Evolutionary conservation across 352 stramenopile genomes (phyloP).

Genomic region (Thalassiosira hispida): DNA sequence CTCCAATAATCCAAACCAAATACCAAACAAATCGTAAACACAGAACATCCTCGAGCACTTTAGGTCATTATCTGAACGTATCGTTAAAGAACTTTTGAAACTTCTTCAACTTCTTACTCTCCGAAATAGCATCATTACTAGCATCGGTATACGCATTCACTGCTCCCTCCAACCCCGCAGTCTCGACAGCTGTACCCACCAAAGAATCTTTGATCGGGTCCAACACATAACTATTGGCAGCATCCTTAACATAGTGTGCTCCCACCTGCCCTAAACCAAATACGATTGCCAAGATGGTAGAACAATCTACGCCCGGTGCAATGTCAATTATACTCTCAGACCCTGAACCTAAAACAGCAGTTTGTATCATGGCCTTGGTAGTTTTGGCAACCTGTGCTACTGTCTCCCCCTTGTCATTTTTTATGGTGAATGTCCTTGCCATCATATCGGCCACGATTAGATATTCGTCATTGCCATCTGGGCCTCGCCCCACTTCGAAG

Average conservation of each 20-base stretch:
- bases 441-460: constrained; percentile 56
- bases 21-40: too few relatives aligned
- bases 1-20: too few relatives aligned
- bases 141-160: constrained; percentile 43
- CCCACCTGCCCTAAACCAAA: constrained; percentile 56
- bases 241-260: constrained; percentile 53
- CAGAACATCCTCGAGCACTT: not conserved
- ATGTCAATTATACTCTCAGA: constrained; percentile 61
- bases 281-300: constrained; percentile 55
- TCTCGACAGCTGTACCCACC: constrained; percentile 27
- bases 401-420: constrained; percentile 50
- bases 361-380: constrained; percentile 60
- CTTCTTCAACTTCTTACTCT: constrained; percentile 33
- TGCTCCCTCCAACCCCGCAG: constrained; percentile 33
- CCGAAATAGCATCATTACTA: constrained; percentile 29
- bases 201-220: constrained; percentile 57
- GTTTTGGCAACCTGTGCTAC: constrained; percentile 56
- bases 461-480: constrained; percentile 32
- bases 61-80: constrained; percentile 42
- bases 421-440: constrained; percentile 56
- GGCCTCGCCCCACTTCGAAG: constrained; percentile 44
- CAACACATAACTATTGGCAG: constrained; percentile 47
- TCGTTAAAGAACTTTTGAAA: constrained; percentile 51
- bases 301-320: constrained; percentile 56
- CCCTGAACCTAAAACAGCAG: constrained; percentile 47